Conservation (phyloP, 2,329 filamentous ascomycete genomes). For the Epichloe baconii region DNA sequence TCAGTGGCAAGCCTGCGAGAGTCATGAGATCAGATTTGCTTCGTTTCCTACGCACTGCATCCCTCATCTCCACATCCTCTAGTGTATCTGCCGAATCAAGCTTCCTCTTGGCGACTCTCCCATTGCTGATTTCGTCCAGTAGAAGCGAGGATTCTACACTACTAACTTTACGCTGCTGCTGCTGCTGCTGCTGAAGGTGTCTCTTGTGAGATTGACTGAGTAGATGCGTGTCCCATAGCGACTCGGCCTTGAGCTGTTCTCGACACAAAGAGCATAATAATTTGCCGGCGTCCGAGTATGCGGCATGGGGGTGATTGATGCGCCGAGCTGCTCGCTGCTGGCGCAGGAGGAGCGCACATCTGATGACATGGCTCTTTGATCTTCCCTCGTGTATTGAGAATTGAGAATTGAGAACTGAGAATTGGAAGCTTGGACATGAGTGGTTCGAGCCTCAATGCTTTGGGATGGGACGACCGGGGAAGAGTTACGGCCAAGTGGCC, state of each 20-base stretch:
- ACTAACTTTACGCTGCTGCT: slow-evolving; percentile 1
- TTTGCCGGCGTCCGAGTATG: slow-evolving; percentile 54
- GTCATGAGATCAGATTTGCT: slow-evolving; percentile 25
- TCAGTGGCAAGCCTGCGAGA: not conserved
- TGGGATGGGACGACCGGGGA: too few species aligned
- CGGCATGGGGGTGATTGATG: slow-evolving; percentile 55
- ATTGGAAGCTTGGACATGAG: too few species aligned
- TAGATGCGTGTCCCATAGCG: slow-evolving; percentile 53
- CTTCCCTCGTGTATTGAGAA: not conserved
- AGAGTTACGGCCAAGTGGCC: too few species aligned
- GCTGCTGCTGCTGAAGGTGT: slow-evolving; percentile 11
- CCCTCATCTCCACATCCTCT: slow-evolving; percentile 23
- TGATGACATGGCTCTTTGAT: slow-evolving; percentile 42
- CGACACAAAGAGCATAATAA: slow-evolving; percentile 56
- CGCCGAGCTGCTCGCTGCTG: slow-evolving; percentile 63
- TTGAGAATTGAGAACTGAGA: too few species aligned
- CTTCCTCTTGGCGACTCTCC: slow-evolving; percentile 20
- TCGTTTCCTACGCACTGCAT: slow-evolving; percentile 29
- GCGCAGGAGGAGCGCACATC: slow-evolving; percentile 71
- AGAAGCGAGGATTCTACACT: slow-evolving; percentile 8
- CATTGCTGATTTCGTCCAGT: slow-evolving; percentile 6
- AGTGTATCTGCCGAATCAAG: slow-evolving; percentile 16
- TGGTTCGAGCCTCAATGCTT: too few species aligned
- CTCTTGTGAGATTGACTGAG: slow-evolving; percentile 30
- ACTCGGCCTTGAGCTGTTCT: slow-evolving; percentile 50